These are phyloP conservation scores for Cladosporium sp. DNA, from an alignment of 2,329 filamentous ascomycete genomes.

Conservation along the genomic window DNA sequence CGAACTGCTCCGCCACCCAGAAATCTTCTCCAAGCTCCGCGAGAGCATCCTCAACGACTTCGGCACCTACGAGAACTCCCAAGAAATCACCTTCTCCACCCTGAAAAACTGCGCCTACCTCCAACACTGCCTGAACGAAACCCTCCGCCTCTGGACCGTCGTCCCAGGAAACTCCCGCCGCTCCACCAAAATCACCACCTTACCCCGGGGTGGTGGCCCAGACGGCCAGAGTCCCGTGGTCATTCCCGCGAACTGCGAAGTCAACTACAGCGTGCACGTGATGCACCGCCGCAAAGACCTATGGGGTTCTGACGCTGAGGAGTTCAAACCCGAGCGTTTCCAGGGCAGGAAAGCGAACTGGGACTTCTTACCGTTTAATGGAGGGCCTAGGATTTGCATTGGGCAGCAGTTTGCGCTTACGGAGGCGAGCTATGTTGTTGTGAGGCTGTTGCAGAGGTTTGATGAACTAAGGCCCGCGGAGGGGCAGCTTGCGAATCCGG, in stretches of 20 bases:
- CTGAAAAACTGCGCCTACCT: conserved; percentile 72
- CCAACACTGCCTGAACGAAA: conserved; percentile 50
- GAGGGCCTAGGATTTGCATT: conserved; percentile 70
- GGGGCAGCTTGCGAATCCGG: conserved; percentile 23
- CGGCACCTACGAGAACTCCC: conserved; percentile 46
- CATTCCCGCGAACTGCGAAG: conserved; percentile 32
- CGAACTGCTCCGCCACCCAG: conserved; percentile 52
- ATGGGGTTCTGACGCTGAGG: conserved; percentile 42
- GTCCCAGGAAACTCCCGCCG: conserved; percentile 78
- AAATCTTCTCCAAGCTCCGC: conserved; percentile 51
- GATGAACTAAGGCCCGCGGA: conserved; percentile 30
- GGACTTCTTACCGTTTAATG: conserved; percentile 40
- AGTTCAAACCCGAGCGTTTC: conserved; percentile 41
- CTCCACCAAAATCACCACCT: conserved; percentile 69
- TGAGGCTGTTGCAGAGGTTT: conserved; percentile 34
- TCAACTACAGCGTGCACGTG: conserved; percentile 37
- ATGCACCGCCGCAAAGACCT: conserved; percentile 41
- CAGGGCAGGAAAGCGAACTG: conserved; percentile 30
- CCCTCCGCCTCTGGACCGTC: conserved; percentile 71
- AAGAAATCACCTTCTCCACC: conserved; percentile 53
- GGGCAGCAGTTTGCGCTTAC: conserved; percentile 70
- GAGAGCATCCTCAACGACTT: conserved; percentile 51
- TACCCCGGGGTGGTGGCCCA: conserved; percentile 63
- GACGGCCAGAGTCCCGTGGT: conserved; percentile 58
- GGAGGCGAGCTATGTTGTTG: conserved; percentile 35